phyloP scores from a whole-genome alignment of 176 grass and related monocot genomes.

The Aegilops speltoides region DNA sequence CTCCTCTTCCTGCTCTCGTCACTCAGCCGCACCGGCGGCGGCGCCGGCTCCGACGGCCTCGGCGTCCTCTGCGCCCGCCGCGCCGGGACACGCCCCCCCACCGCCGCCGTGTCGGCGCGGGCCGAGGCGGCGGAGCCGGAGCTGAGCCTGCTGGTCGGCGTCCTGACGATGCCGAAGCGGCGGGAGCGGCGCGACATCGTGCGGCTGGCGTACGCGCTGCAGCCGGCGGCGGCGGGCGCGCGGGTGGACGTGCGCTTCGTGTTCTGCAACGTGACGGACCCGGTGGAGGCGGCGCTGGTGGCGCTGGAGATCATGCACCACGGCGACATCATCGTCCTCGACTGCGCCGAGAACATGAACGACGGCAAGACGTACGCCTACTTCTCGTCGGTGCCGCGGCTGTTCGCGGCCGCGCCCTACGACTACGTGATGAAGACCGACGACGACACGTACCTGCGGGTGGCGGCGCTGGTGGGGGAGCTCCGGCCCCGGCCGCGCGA shows the following conservation, averaged over 20 bases:
- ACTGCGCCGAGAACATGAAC: slow-evolving; percentile 85
- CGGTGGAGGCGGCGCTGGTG: slow-evolving; percentile 48
- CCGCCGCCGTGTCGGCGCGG: background rate
- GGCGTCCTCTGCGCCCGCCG: slow-evolving; percentile 20
- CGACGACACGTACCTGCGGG: slow-evolving; percentile 72
- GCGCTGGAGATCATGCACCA: slow-evolving; percentile 42
- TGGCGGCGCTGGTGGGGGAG: slow-evolving; percentile 30
- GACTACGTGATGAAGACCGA: slow-evolving; percentile 79
- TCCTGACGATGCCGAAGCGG: slow-evolving; percentile 47
- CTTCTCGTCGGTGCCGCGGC: slow-evolving; percentile 41
- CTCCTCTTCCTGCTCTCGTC: slow-evolving; percentile 31
- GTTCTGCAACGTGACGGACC: slow-evolving; percentile 63
- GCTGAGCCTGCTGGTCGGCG: slow-evolving; percentile 62
- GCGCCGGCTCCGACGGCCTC: slow-evolving; percentile 3
- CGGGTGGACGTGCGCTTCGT: slow-evolving; percentile 74
- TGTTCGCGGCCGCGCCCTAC: slow-evolving; percentile 23
- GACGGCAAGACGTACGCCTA: slow-evolving; percentile 76
- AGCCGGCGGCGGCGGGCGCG: slow-evolving; percentile 1
- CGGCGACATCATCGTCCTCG: slow-evolving; percentile 56
- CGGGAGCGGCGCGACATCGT: slow-evolving; percentile 66
- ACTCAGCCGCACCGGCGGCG: background rate
- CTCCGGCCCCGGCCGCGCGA: slow-evolving; percentile 34
- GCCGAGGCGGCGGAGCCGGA: background rate
- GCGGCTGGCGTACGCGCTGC: slow-evolving; percentile 66
- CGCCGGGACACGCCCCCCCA: background rate